Percentiles rank a stretch among this genome's conserved stretches.
Evolutionary conservation across 306 rosid species (phyloP).

Genomic region (Prunus mongolica): DNA sequence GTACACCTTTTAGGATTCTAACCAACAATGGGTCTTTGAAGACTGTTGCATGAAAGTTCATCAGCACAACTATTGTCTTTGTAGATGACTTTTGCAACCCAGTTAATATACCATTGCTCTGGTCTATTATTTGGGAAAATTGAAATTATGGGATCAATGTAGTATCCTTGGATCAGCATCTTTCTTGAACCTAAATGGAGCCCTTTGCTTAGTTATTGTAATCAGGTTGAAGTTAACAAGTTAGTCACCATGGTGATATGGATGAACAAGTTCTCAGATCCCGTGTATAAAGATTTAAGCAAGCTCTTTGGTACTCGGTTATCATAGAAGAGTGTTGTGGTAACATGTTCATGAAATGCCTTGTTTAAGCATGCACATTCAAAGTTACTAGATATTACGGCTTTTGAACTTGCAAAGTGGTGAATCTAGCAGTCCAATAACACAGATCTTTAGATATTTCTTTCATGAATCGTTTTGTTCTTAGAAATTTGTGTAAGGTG

Average conservation of each 20-base stretch:
- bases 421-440: neutral
- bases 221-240: neutral
- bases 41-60: neutral
- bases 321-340: neutral
- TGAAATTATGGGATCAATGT: neutral
- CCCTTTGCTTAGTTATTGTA: neutral
- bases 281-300: neutral
- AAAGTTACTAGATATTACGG: neutral
- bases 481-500: neutral
- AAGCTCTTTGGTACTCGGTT: neutral
- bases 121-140: neutral
- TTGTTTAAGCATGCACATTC: neutral
- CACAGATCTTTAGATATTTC: neutral
- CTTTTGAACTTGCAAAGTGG: neutral
- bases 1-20: neutral
- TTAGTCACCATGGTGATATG: neutral
- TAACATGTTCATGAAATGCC: neutral
- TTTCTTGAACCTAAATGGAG: neutral
- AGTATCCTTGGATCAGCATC: neutral
- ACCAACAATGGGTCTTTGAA: neutral
- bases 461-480: neutral
- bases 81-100: neutral
- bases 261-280: neutral
- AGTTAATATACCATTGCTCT: neutral
- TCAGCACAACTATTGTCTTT: neutral